Conservation (phyloP, 805 yeast genomes). For the Candida montana region DNA sequence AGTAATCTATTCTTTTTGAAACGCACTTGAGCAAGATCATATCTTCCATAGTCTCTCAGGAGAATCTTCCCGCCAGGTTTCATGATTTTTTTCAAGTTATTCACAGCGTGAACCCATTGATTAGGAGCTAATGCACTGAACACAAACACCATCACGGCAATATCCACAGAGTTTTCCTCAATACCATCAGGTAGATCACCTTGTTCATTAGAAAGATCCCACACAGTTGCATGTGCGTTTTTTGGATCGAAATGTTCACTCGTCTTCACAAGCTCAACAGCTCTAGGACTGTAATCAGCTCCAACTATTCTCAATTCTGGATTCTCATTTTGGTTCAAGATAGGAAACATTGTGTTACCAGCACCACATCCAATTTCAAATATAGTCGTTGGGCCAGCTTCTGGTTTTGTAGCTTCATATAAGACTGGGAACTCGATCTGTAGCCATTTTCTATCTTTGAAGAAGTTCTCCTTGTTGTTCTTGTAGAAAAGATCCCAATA, state of each 20-base stretch:
- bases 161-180: constrained; percentile 76
- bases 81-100: constrained; percentile 62
- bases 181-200: constrained; percentile 78
- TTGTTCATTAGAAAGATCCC: constrained; percentile 86
- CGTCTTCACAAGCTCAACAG: constrained; percentile 76
- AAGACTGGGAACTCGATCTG: constrained; percentile 88
- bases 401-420: constrained; percentile 70
- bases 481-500: constrained; percentile 95
- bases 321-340: constrained; percentile 76
- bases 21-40: constrained; percentile 91
- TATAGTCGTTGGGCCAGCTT: constrained; percentile 65
- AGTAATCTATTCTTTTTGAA: constrained; percentile 82
- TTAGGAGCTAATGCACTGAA: constrained; percentile 87
- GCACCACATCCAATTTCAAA: constrained; percentile 98
- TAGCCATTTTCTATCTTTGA: constrained; percentile 95
- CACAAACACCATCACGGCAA: constrained; percentile 92
- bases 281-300: constrained; percentile 85
- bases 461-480: constrained; percentile 87
- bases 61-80: constrained; percentile 91
- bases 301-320: constrained; percentile 70
- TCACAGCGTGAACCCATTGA: constrained; percentile 83
- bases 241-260: constrained; percentile 56
- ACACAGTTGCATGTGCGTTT: constrained; percentile 77
- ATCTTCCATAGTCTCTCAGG: constrained; percentile 92
- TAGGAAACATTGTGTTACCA: constrained; percentile 93